Evolutionary conservation across 2,329 filamentous ascomycete species (phyloP).

Genomic region (Tolypocladium sp.): DNA sequence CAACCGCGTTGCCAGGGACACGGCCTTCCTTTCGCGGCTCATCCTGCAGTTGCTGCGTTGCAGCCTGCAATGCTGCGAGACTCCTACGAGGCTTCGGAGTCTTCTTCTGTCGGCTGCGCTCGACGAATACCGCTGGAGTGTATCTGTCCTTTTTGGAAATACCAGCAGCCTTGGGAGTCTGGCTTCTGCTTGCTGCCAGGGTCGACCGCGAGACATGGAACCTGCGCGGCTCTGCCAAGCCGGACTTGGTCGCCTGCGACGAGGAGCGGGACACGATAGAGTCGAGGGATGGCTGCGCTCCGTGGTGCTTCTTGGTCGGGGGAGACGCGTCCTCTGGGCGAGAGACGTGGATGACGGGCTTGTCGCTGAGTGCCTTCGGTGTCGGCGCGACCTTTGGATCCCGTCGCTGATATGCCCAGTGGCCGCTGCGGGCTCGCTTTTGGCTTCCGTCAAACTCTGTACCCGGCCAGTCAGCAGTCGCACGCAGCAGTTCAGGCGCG

Average conservation of each 20-base stretch:
- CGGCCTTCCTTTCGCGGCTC: background rate
- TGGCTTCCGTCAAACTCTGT: constrained; percentile 42
- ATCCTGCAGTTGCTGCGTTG: background rate
- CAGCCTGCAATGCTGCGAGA: constrained; percentile 8
- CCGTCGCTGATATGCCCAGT: constrained; percentile 49
- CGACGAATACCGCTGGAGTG: constrained; percentile 44
- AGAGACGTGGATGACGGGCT: constrained; percentile 41
- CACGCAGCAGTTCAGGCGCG: constrained; percentile 5
- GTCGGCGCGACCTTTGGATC: constrained; percentile 9
- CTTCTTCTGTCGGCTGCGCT: constrained; percentile 35
- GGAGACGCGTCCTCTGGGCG: constrained; percentile 21
- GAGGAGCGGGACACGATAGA: background rate
- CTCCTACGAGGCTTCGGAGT: constrained; percentile 8
- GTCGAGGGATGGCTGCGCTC: background rate
- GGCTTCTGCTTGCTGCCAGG: constrained; percentile 20
- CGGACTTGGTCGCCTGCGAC: constrained; percentile 3
- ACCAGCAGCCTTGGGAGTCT: constrained; percentile 13
- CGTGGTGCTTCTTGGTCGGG: constrained; percentile 6
- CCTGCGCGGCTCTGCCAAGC: constrained; percentile 31
- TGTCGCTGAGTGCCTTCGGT: constrained; percentile 6
- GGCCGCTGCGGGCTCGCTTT: constrained; percentile 43
- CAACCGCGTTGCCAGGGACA: constrained; percentile 3
- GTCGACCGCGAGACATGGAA: constrained; percentile 47
- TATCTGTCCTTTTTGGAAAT: constrained; percentile 31
- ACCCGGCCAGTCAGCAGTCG: constrained; percentile 4